Evolutionary conservation across 352 stramenopile genomes (phyloP).

Genomic region (Phytophthora rubi): DNA sequence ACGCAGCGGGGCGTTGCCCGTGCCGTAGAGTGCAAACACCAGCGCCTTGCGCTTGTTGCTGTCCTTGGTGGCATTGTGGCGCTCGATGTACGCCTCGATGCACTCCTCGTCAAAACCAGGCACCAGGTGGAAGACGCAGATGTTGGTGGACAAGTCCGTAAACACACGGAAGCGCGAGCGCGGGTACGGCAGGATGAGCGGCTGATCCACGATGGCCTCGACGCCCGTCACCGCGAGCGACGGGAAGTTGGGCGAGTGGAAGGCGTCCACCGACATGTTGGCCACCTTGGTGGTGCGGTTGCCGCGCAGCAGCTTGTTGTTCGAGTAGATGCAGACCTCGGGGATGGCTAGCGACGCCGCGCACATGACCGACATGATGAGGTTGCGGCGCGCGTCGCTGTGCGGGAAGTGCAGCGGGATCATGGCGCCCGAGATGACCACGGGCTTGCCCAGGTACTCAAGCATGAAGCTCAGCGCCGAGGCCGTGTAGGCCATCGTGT

Average conservation of each 20-base stretch:
- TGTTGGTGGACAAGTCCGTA: conserved; percentile 91
- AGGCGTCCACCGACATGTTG: conserved; percentile 94
- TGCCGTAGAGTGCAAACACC: conserved; percentile 96
- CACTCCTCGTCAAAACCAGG: conserved; percentile 89
- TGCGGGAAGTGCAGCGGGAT: conserved; percentile 96
- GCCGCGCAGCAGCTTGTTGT: conserved; percentile 95
- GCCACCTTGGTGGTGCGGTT: conserved; percentile 97
- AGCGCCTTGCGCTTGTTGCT: conserved; percentile 58
- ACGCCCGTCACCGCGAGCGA: conserved; percentile 94
- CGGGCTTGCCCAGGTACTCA: conserved; percentile 95
- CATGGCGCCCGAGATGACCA: conserved; percentile 96
- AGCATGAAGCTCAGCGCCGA: conserved; percentile 98
- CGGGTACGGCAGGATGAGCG: conserved; percentile 90
- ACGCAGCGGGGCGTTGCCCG: conserved; percentile 92
- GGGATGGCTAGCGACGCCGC: conserved; percentile 79
- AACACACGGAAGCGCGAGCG: conserved; percentile 89
- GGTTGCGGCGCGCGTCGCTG: conserved; percentile 96
- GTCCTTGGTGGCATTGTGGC: conserved; percentile 54
- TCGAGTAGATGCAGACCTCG: conserved; percentile 96
- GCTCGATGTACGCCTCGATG: conserved; percentile 82
- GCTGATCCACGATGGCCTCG: conserved; percentile 91
- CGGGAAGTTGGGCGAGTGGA: conserved; percentile 97
- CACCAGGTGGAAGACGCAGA: conserved; percentile 93
- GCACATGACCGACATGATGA: conserved; percentile 95
- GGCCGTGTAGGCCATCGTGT: conserved; percentile 98